Percentiles rank a stretch among this genome's conserved stretches.
These are phyloP conservation scores for Candida coleopterorum DNA, from an alignment of 805 yeast species.

Conservation along the genomic window DNA sequence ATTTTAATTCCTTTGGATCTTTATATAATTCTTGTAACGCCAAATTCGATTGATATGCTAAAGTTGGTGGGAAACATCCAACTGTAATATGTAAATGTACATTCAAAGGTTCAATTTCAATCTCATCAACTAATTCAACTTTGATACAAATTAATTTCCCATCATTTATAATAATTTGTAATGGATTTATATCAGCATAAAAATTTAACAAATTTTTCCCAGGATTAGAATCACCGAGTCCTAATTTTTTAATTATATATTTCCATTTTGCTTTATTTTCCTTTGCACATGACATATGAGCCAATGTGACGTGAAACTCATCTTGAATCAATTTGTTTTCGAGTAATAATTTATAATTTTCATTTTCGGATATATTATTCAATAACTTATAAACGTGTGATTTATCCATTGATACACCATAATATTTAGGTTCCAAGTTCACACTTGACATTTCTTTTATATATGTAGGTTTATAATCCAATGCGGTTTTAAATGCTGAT, in stretches of 20 bases:
- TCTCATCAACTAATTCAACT: conserved; percentile 22
- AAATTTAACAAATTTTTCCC: conserved; percentile 11
- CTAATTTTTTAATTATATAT: conserved; percentile 11
- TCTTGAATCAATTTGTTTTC: conserved; percentile 38
- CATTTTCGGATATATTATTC: conserved; percentile 5
- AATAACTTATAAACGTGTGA: conserved; percentile 14
- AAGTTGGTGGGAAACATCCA: conserved; percentile 47
- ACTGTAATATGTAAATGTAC: conserved; percentile 63
- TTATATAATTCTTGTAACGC: conserved; percentile 7
- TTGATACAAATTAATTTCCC: conserved; percentile 49
- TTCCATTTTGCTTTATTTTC: conserved; percentile 20
- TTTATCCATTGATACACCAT: conserved; percentile 8
- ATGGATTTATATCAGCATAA: conserved; percentile 37
- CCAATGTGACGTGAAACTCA: conserved; percentile 64
- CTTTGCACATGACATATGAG: conserved; percentile 34
- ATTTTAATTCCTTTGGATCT: conserved; percentile 1
- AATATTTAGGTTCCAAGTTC: conserved; percentile 8
- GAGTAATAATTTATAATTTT: conserved; percentile 22
- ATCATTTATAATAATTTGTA: conserved; percentile 44
- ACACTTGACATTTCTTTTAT: conserved; percentile 28
- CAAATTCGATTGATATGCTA: conserved; percentile 52
- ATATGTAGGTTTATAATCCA: conserved; percentile 48
- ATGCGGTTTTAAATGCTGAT: conserved; percentile 49
- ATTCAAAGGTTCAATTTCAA: conserved; percentile 11
- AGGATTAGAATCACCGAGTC: conserved; percentile 8